Evolutionary conservation across 768 basidiomycete genomes (phyloP), one percentile per base, ranked within the genome.

Genomic region (Boletus speciosus): DNA sequence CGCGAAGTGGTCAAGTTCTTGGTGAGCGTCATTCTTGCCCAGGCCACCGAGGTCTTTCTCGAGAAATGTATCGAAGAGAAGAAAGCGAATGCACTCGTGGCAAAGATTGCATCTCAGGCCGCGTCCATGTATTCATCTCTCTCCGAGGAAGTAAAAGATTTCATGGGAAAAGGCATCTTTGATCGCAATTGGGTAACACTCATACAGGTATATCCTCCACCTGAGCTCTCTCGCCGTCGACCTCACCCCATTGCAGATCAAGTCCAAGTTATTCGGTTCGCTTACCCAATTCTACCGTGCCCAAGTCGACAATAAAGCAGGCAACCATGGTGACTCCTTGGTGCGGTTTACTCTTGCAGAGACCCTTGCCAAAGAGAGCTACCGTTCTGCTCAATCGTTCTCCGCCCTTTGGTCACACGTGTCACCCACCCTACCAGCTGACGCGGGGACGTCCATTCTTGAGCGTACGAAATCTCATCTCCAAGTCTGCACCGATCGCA

Each of bases 11-110:
- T 99, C 78, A 95, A 96, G 71, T 91, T 96, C 61, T 77, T 97
- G 37, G 84, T 93, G 2, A 82, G 83, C n/a, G 56, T 96, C 61
- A 93, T 94, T 66, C 77, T 92, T 15, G 93, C 92, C 0, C 96
- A 98, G 71, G 94, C 95, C 1, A 93, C 91, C 0, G 96, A 98
- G 68, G 88, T 98, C 36, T 97, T 98, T 68, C 86, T 92, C 62
- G 97, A 98, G 75, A 96, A 95, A 66, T 88, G 89, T 64, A 80
- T 83, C n/a, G 86, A 90, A 25, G 94, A 95, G 79, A 95, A 93
- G 81, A 95, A 96, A 70, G 78, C 79, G 5, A 82, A 75, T 55
- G 79, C 84, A 0, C 78, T 99, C 36, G 79, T 95, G 3, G 73
- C 88, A 42, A 93, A 95, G 76, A 82, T 98, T 47, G 93, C 84